A percentile compares a stretch with the other conserved stretches of the same genome.
Conservation (phyloP, 1,284 basidiomycete genomes). For the Cutaneotrichosporon sp. region DNA sequence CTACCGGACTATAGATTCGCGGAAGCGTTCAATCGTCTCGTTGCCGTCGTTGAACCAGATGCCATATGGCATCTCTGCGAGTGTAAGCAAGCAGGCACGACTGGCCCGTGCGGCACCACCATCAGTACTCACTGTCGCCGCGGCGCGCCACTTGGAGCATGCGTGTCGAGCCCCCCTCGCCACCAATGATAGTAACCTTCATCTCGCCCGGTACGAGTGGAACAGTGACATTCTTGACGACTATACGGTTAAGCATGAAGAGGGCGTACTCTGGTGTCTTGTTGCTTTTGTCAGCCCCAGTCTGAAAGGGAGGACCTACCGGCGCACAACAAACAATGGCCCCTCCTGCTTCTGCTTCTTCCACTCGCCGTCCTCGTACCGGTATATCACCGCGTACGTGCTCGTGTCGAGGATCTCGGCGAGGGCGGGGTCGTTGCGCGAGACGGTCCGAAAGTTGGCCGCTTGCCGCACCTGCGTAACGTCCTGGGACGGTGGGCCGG, state of each 20-base stretch:
- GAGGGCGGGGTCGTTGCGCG: conserved; percentile 35
- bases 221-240: conserved; percentile 38
- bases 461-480: conserved; percentile 12
- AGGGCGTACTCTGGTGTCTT: conserved; percentile 39
- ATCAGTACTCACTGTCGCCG: conserved; percentile 35
- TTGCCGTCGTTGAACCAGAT: conserved; percentile 39
- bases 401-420: conserved; percentile 37
- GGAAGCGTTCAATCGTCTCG: conserved; percentile 29
- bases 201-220: conserved; percentile 41
- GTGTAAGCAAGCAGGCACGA: background rate
- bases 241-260: conserved; percentile 41
- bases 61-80: conserved; percentile 19
- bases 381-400: conserved; percentile 37
- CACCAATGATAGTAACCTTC: conserved; percentile 33
- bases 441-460: conserved; percentile 35
- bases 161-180: conserved; percentile 7
- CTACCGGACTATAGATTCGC: conserved; percentile 28
- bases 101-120: background rate
- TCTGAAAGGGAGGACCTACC: conserved; percentile 23
- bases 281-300: conserved; percentile 18
- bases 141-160: conserved; percentile 40
- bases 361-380: conserved; percentile 35
- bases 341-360: conserved; percentile 45
- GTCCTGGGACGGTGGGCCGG: background rate
- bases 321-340: conserved; percentile 37